These are phyloP conservation scores for Mimosa bimucronata DNA, from an alignment of 306 rosid genomes.

Conservation along the genomic window DNA sequence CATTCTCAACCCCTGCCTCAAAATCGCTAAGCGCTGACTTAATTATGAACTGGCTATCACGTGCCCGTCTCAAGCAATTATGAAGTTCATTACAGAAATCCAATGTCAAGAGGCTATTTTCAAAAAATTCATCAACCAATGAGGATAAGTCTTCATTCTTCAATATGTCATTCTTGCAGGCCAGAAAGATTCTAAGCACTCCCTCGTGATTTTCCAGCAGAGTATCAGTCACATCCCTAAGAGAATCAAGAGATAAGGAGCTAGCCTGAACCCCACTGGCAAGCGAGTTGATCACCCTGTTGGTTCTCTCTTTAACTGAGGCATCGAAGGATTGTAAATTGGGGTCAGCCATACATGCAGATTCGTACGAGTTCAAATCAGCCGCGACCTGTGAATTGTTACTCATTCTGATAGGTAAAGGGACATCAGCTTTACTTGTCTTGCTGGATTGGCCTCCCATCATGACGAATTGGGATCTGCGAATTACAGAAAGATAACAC, in stretches of 20 bases:
- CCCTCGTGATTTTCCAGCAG: conserved; percentile 80
- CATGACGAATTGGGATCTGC: conserved; percentile 35
- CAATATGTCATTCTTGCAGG: conserved; percentile 72
- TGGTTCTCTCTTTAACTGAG: conserved; percentile 64
- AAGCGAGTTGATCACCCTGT: conserved; percentile 66
- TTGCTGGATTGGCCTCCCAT: conserved; percentile 83
- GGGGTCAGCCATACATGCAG: conserved; percentile 66
- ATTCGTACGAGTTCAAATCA: conserved; percentile 79
- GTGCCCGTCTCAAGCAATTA: conserved; percentile 61
- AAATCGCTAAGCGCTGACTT: conserved; percentile 60
- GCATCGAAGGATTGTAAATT: conserved; percentile 73
- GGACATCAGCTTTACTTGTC: conserved; percentile 33
- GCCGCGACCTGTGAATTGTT: conserved; percentile 47
- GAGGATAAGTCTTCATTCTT: conserved; percentile 60
- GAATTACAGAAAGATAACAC: conserved; percentile 17
- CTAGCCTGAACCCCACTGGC: conserved; percentile 61
- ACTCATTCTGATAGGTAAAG: conserved; percentile 49
- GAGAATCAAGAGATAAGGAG: conserved; percentile 69
- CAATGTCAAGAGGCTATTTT: conserved; percentile 65
- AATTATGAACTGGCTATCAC: conserved; percentile 60
- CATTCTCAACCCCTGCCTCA: conserved; percentile 62
- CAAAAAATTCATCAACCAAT: conserved; percentile 72
- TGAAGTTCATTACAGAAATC: conserved; percentile 76
- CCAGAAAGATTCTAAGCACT: conserved; percentile 67
- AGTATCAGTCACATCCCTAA: conserved; percentile 70